Percentiles rank a stretch among this genome's conserved stretches.
These are phyloP conservation scores for Xylaria bambusicola DNA, from an alignment of 495 filamentous ascomycete genomes.

Conservation along the genomic window DNA sequence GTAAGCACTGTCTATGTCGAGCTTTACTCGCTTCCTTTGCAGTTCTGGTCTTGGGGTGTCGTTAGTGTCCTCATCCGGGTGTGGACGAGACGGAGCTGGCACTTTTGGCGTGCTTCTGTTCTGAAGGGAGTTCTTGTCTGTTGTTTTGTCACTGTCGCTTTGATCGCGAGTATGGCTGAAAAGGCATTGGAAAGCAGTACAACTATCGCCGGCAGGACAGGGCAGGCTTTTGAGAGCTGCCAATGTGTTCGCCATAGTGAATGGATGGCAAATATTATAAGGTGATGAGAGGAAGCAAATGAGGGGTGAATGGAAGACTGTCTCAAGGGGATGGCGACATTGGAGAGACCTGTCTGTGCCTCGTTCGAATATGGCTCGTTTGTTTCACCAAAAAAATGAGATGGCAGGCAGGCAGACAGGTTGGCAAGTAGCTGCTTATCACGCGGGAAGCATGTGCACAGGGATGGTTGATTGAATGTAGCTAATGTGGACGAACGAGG, in stretches of 20 bases:
- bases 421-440: too few relatives aligned
- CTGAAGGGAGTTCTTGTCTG: background rate
- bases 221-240: constrained; percentile 64
- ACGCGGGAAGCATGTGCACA: too few relatives aligned
- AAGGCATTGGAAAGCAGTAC: constrained; percentile 41
- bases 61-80: background rate
- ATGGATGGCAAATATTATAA: background rate
- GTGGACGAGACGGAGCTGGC: constrained; percentile 3
- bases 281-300: background rate
- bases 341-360: background rate
- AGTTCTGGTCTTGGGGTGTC: background rate
- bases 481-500: too few relatives aligned
- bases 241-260: constrained; percentile 65
- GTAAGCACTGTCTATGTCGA: constrained; percentile 15
- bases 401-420: background rate
- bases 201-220: constrained; percentile 61
- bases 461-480: too few relatives aligned
- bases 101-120: background rate
- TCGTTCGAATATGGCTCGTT: background rate
- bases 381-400: background rate
- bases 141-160: background rate
- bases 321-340: background rate
- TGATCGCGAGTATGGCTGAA: constrained; percentile 42
- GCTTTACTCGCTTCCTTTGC: constrained; percentile 30
- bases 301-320: background rate